These are phyloP conservation scores for Colletotrichum spaethianum DNA, from an alignment of 2,329 filamentous ascomycete genomes.

Conservation along the genomic window DNA sequence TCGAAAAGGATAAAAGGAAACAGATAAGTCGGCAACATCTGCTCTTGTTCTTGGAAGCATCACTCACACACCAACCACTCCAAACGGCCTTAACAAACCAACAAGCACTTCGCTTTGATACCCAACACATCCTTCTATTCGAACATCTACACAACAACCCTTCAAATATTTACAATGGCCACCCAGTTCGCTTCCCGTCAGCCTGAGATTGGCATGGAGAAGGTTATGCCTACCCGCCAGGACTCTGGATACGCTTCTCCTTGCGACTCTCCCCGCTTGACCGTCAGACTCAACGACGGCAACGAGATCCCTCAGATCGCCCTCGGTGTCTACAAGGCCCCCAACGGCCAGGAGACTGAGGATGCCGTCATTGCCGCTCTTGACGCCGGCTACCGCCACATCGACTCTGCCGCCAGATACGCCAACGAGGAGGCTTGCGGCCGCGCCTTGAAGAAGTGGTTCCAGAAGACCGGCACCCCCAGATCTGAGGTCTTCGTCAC, in stretches of 20 bases:
- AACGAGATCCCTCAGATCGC: slow-evolving; percentile 57
- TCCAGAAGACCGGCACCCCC: slow-evolving; percentile 48
- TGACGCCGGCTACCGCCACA: slow-evolving; percentile 66
- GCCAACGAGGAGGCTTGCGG: slow-evolving; percentile 69
- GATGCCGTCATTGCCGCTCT: slow-evolving; percentile 54
- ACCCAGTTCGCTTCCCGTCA: slow-evolving; percentile 38
- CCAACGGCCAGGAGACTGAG: slow-evolving; percentile 57
- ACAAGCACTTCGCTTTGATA: slow-evolving; percentile 9
- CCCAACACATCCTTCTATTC: neutral
- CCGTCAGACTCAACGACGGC: slow-evolving; percentile 54
- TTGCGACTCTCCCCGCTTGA: slow-evolving; percentile 38
- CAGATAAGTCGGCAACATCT: slow-evolving; percentile 23
- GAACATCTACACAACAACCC: slow-evolving; percentile 1
- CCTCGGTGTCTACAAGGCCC: slow-evolving; percentile 71
- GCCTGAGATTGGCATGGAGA: slow-evolving; percentile 40
- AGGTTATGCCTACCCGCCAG: slow-evolving; percentile 38
- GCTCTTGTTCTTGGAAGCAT: neutral
- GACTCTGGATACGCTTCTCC: slow-evolving; percentile 41
- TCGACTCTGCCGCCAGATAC: slow-evolving; percentile 61
- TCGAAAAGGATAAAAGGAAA: slow-evolving; percentile 40
- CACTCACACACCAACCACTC: slow-evolving; percentile 25
- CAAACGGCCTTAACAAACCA: slow-evolving; percentile 11
- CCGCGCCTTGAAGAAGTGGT: slow-evolving; percentile 44
- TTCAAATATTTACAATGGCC: slow-evolving; percentile 33
- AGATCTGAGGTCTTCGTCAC: slow-evolving; percentile 54